phyloP scores from a whole-genome alignment of 805 yeast genomes.

The Komagataella pseudopastoris region DNA sequence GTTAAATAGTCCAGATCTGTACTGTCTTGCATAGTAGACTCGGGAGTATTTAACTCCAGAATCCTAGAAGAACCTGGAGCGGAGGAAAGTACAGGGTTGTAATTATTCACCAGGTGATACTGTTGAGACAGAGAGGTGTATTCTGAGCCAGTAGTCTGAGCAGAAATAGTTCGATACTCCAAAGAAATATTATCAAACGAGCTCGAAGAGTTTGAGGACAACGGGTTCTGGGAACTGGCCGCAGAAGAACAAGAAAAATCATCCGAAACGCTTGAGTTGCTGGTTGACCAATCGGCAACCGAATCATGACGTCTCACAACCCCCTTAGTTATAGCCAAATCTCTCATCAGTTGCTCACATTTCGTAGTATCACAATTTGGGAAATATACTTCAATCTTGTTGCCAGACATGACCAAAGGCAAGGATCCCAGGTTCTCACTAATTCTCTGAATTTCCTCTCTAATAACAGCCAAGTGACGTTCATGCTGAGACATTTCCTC shows the following conservation, averaged over 20 bases:
- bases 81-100: background rate
- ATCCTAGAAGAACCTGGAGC: background rate
- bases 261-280: background rate
- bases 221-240: background rate
- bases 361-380: conserved; percentile 54
- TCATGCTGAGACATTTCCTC: conserved; percentile 23
- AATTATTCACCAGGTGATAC: background rate
- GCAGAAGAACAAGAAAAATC: background rate
- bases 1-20: background rate
- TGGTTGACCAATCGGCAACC: conserved; percentile 1
- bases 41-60: background rate
- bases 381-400: conserved; percentile 43
- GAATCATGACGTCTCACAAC: conserved; percentile 18
- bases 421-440: conserved; percentile 44
- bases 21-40: background rate
- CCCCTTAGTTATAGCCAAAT: conserved; percentile 47
- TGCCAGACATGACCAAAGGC: conserved; percentile 37
- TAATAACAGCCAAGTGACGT: conserved; percentile 25
- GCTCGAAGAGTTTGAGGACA: background rate
- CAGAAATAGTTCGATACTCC: background rate
- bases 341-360: conserved; percentile 42
- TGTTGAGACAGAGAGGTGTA: background rate
- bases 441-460: conserved; percentile 26
- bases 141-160: background rate
- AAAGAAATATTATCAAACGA: background rate